phyloP scores from a whole-genome alignment of 306 rosid species.

The Biancaea sappan region DNA sequence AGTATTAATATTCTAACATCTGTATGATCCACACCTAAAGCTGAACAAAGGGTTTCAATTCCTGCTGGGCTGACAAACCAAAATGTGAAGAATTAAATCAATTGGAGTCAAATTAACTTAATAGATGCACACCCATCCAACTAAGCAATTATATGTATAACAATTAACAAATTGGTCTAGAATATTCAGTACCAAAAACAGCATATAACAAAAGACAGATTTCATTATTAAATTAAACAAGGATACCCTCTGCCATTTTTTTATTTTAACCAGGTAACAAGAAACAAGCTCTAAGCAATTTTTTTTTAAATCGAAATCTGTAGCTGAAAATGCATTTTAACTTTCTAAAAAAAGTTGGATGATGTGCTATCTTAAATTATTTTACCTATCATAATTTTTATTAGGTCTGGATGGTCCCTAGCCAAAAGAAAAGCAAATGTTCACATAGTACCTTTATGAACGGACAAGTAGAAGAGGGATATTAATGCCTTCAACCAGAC shows the following conservation, averaged over 20 bases:
- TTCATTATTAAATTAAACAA: background rate
- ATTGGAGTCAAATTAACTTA: conserved; percentile 16
- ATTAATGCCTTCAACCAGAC: background rate
- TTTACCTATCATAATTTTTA: background rate
- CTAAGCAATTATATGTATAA: background rate
- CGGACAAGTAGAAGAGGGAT: background rate
- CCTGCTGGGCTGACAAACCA: conserved; percentile 72
- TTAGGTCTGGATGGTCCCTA: background rate
- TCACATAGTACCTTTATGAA: background rate
- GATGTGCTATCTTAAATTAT: background rate
- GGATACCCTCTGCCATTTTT: background rate
- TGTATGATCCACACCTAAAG: conserved; percentile 57
- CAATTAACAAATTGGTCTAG: background rate
- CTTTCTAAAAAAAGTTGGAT: background rate
- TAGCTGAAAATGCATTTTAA: background rate
- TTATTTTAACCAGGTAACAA: background rate
- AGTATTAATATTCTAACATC: conserved; percentile 70
- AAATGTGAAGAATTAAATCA: conserved; percentile 31
- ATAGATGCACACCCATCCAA: background rate
- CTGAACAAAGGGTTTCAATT: conserved; percentile 61
- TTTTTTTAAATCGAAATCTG: background rate
- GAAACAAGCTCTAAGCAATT: background rate
- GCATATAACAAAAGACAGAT: background rate
- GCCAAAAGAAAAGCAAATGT: conserved; percentile 3
- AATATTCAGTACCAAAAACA: background rate